Evolutionary conservation across 257 asterid genomes (phyloP).

Genomic region (Nicotiana attenuata): DNA sequence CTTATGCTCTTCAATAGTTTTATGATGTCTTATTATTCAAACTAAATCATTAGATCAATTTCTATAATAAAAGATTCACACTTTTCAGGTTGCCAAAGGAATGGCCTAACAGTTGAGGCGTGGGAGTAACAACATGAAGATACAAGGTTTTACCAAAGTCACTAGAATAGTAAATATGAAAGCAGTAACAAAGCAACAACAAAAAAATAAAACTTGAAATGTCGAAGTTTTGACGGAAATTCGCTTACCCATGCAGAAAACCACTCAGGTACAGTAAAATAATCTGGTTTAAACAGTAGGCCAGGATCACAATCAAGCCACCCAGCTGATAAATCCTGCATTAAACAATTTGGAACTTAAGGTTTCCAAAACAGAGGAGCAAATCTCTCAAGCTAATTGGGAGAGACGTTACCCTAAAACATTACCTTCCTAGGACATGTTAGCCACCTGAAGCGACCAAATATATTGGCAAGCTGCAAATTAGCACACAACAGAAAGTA

Average conservation of each 20-base stretch:
- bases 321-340: slow-evolving; percentile 83
- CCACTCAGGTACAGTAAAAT: slow-evolving; percentile 59
- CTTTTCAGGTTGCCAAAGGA: not conserved
- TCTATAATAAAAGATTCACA: not conserved
- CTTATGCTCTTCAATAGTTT: not conserved
- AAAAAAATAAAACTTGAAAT: not conserved
- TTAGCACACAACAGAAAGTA: slow-evolving; percentile 13
- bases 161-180: not conserved
- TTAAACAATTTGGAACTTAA: slow-evolving; percentile 6
- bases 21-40: too few relatives aligned
- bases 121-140: not conserved
- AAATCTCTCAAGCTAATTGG: not conserved
- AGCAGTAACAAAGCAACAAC: not conserved
- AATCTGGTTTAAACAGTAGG: slow-evolving; percentile 67
- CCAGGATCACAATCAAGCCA: slow-evolving; percentile 99
- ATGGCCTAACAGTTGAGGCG: not conserved
- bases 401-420: slow-evolving; percentile 11
- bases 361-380: slow-evolving; percentile 4
- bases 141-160: not conserved
- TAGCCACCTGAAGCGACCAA: slow-evolving; percentile 84
- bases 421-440: slow-evolving; percentile 95
- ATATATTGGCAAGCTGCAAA: slow-evolving; percentile 73
- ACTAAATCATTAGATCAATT: not conserved
- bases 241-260: slow-evolving; percentile 69
- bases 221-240: not conserved